Percentiles rank a stretch among this genome's conserved stretches.
These are phyloP conservation scores for Gillenia trifoliata DNA, from an alignment of 306 rosid species.

Conservation along the genomic window DNA sequence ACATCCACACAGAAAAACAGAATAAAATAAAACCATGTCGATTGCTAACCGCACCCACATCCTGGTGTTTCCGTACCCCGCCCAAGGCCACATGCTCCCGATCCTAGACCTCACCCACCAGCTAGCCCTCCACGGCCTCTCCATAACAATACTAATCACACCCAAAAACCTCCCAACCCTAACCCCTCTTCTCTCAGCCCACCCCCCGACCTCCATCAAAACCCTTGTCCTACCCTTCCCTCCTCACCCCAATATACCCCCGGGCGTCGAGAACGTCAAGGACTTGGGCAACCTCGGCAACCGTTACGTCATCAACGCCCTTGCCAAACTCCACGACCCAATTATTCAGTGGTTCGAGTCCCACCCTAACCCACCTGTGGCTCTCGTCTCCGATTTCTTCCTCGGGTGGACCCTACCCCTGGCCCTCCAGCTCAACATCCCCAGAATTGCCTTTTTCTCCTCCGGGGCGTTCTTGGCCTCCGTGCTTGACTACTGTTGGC, in stretches of 20 bases:
- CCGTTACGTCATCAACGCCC: slow-evolving; percentile 27
- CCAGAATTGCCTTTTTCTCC: slow-evolving; percentile 32
- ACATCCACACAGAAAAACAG: background rate
- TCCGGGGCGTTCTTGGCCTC: background rate
- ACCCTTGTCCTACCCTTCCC: slow-evolving; percentile 59
- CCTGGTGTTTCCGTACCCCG: slow-evolving; percentile 64
- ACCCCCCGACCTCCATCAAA: slow-evolving; percentile 35
- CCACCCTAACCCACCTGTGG: slow-evolving; percentile 46
- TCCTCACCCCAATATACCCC: slow-evolving; percentile 49
- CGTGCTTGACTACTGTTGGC: slow-evolving; percentile 23
- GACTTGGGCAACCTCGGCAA: slow-evolving; percentile 54
- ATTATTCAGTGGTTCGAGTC: slow-evolving; percentile 38
- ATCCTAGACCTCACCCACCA: slow-evolving; percentile 54
- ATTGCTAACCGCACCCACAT: slow-evolving; percentile 25
- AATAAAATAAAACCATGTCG: background rate
- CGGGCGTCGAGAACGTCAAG: slow-evolving; percentile 42
- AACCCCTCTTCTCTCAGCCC: slow-evolving; percentile 40
- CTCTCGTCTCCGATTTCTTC: slow-evolving; percentile 52
- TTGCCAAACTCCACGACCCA: slow-evolving; percentile 28
- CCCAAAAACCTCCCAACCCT: slow-evolving; percentile 56
- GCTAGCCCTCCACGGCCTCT: slow-evolving; percentile 27
- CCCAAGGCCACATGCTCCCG: slow-evolving; percentile 66
- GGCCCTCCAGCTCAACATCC: slow-evolving; percentile 25
- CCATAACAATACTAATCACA: slow-evolving; percentile 52
- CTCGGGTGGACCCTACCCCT: slow-evolving; percentile 42